Evolutionary conservation across 2,329 filamentous ascomycete species (phyloP).

Genomic region (Zopfia rhizophila): DNA sequence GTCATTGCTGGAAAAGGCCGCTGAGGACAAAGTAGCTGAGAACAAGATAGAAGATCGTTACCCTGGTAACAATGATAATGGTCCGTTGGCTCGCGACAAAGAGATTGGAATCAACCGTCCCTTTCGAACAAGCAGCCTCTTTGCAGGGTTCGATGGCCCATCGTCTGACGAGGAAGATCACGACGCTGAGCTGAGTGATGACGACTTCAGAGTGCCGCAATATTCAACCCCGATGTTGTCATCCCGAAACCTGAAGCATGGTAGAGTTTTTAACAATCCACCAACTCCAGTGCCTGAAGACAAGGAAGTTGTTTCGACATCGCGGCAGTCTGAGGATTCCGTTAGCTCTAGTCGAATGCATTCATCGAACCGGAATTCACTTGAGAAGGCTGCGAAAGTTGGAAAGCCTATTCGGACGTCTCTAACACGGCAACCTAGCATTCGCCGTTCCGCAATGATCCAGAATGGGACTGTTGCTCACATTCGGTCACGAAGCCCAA

Average conservation of each 20-base stretch:
- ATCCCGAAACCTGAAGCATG: slow-evolving; percentile 59
- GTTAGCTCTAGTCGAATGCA: slow-evolving; percentile 27
- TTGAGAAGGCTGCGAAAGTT: slow-evolving; percentile 50
- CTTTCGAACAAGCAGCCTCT: slow-evolving; percentile 83
- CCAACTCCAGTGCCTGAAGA: slow-evolving; percentile 57
- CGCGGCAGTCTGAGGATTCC: slow-evolving; percentile 46
- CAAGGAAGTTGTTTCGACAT: slow-evolving; percentile 45
- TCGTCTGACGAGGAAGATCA: slow-evolving; percentile 63
- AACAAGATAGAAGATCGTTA: slow-evolving; percentile 70
- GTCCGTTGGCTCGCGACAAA: slow-evolving; percentile 70
- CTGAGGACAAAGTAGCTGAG: slow-evolving; percentile 22
- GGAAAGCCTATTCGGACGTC: slow-evolving; percentile 43
- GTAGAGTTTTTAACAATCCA: slow-evolving; percentile 53
- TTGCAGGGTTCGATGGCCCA: slow-evolving; percentile 81
- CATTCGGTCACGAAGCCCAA: slow-evolving; percentile 72
- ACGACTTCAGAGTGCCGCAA: slow-evolving; percentile 64
- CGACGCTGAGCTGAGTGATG: slow-evolving; percentile 71
- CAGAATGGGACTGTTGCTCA: slow-evolving; percentile 80
- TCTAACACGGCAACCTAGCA: slow-evolving; percentile 63
- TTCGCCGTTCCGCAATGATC: slow-evolving; percentile 82
- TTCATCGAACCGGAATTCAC: slow-evolving; percentile 40
- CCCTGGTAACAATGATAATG: slow-evolving; percentile 83
- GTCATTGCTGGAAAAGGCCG: slow-evolving; percentile 39
- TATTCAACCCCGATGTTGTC: slow-evolving; percentile 58
- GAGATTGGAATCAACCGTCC: slow-evolving; percentile 73